phyloP scores from a whole-genome alignment of 495 filamentous ascomycete species.

The Penicillium macrosclerotiorum region DNA sequence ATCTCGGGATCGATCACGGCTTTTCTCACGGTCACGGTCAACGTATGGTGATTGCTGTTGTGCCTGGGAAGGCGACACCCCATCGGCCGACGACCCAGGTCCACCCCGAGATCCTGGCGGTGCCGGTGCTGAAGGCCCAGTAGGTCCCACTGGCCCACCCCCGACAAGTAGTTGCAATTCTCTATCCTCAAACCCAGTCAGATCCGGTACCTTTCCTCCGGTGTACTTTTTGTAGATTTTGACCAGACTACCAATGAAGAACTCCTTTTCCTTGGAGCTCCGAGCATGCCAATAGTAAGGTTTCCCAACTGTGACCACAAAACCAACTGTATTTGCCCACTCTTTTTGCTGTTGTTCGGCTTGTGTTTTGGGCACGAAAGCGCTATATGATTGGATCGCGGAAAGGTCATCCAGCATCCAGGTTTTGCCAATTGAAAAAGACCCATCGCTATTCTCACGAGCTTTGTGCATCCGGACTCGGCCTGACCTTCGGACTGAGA shows the following conservation, averaged over 20 bases:
- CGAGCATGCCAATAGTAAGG: conserved; percentile 96
- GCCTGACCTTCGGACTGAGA: conserved; percentile 88
- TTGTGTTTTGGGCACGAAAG: conserved; percentile 46
- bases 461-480: conserved; percentile 95
- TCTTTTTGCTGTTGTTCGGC: conserved; percentile 66
- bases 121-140: conserved; percentile 29
- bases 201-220: conserved; percentile 72
- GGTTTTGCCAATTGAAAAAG: conserved; percentile 97
- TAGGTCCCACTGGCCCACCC: conserved; percentile 31
- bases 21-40: conserved; percentile 29
- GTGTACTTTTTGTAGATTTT: conserved; percentile 98
- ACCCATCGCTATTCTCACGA: conserved; percentile 87
- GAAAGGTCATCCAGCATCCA: conserved; percentile 90
- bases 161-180: conserved; percentile 72
- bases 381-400: conserved; percentile 73
- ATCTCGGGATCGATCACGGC: conserved; percentile 38
- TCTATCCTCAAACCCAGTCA: conserved; percentile 77
- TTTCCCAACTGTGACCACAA: conserved; percentile 86
- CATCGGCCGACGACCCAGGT: conserved; percentile 31
- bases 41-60: conserved; percentile 19
- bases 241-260: conserved; percentile 90
- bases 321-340: conserved; percentile 78
- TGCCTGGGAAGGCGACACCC: conserved; percentile 32
- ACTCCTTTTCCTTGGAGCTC: conserved; percentile 92
- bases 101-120: conserved; percentile 34